Percentiles rank a stretch among this genome's conserved stretches.
These are phyloP conservation scores for Prosopis cineraria DNA, from an alignment of 306 rosid genomes.

Conservation along the genomic window DNA sequence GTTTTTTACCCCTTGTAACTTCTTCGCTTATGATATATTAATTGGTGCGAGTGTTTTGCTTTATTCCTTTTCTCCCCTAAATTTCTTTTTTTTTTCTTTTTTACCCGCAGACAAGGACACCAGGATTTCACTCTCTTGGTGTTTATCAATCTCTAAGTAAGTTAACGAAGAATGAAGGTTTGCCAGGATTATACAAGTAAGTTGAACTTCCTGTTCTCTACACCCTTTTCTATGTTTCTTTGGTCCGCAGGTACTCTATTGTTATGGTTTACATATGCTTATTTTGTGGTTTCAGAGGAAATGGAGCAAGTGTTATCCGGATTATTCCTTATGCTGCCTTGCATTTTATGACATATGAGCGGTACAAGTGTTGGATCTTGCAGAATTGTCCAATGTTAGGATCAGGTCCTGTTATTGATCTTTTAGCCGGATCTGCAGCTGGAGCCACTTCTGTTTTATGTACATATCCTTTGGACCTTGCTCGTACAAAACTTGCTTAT, in stretches of 20 bases:
- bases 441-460: slow-evolving; percentile 94
- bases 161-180: slow-evolving; percentile 74
- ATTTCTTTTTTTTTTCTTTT: background rate
- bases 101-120: slow-evolving; percentile 72
- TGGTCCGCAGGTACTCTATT: background rate
- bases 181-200: slow-evolving; percentile 85
- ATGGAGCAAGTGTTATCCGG: slow-evolving; percentile 91
- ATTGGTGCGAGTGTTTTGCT: slow-evolving; percentile 3
- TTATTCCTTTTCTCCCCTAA: background rate
- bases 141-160: slow-evolving; percentile 74
- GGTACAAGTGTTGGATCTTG: slow-evolving; percentile 86
- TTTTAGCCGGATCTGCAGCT: slow-evolving; percentile 94
- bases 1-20: background rate
- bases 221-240: background rate
- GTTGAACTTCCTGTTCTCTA: slow-evolving; percentile 28
- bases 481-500: slow-evolving; percentile 97
- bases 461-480: slow-evolving; percentile 95
- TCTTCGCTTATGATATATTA: background rate
- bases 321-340: slow-evolving; percentile 95
- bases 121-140: slow-evolving; percentile 79
- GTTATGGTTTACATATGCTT: slow-evolving; percentile 20
- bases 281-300: slow-evolving; percentile 68
- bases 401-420: slow-evolving; percentile 86
- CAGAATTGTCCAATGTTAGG: slow-evolving; percentile 66
- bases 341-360: slow-evolving; percentile 97